A percentile compares a stretch with the other conserved stretches of the same genome.
Evolutionary conservation across 2,329 filamentous ascomycete species (phyloP).

Genomic region (Trichoderma sp.): DNA sequence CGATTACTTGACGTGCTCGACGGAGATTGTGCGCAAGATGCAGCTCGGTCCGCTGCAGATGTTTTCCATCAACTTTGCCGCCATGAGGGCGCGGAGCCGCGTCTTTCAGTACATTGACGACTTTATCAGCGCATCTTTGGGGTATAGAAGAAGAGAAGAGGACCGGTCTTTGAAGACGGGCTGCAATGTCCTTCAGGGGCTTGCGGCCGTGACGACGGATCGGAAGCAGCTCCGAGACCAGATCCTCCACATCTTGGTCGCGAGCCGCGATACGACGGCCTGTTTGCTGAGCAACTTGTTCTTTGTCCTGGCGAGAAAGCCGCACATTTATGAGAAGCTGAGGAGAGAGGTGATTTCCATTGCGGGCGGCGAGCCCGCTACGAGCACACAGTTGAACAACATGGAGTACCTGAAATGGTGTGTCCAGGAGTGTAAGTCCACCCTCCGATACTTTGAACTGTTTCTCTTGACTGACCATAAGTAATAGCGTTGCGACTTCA

Average conservation of each 20-base stretch:
- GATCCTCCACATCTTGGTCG: conserved; percentile 49
- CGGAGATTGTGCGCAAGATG: conserved; percentile 40
- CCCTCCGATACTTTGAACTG: not conserved
- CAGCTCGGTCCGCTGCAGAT: conserved; percentile 40
- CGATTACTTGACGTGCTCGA: conserved; percentile 42
- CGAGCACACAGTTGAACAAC: conserved; percentile 52
- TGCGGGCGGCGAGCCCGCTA: conserved; percentile 43
- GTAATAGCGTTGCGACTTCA: conserved; percentile 51
- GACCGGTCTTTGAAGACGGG: conserved; percentile 33
- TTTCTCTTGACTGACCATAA: not conserved
- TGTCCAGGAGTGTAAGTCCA: conserved; percentile 57
- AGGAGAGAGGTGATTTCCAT: conserved; percentile 45
- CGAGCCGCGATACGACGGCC: conserved; percentile 52
- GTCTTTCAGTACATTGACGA: conserved; percentile 47
- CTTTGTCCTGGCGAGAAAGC: conserved; percentile 47
- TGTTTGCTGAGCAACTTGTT: conserved; percentile 49
- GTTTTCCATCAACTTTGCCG: conserved; percentile 36
- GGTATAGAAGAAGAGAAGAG: conserved; percentile 22
- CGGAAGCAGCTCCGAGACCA: conserved; percentile 45
- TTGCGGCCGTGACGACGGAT: conserved; percentile 51
- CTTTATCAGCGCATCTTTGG: conserved; percentile 47
- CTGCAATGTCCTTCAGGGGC: conserved; percentile 54
- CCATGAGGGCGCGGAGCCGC: conserved; percentile 37
- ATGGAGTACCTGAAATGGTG: conserved; percentile 60
- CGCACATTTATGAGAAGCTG: conserved; percentile 49